Percentiles rank a stretch among this genome's conserved stretches.
phyloP scores from a whole-genome alignment of 805 yeast species.

The Starmerella geochares region DNA sequence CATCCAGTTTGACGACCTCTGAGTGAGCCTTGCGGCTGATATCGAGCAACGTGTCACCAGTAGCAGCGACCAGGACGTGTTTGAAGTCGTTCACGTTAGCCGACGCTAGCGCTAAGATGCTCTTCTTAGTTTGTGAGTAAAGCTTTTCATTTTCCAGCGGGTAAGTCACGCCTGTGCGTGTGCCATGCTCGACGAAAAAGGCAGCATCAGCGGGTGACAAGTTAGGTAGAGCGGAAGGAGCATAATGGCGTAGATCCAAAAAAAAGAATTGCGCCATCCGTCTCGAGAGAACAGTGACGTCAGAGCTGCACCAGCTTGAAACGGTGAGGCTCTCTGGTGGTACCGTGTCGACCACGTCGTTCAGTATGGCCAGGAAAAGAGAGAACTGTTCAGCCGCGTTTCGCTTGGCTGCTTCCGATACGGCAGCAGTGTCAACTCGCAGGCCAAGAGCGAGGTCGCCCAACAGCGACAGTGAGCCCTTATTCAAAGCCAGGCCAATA shows the following conservation, averaged over 20 bases:
- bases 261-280: slow-evolving; percentile 50
- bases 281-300: slow-evolving; percentile 34
- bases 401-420: background rate
- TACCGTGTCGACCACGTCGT: background rate
- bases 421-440: background rate
- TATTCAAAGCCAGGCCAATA: slow-evolving; percentile 6
- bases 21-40: slow-evolving; percentile 44
- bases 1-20: slow-evolving; percentile 40
- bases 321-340: background rate
- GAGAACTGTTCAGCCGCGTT: slow-evolving; percentile 18
- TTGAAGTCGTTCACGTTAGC: slow-evolving; percentile 30
- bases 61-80: slow-evolving; percentile 47
- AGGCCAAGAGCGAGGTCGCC: slow-evolving; percentile 11
- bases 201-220: slow-evolving; percentile 45
- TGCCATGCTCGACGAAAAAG: slow-evolving; percentile 45
- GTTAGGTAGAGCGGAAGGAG: slow-evolving; percentile 46
- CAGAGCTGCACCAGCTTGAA: slow-evolving; percentile 4
- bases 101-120: slow-evolving; percentile 35
- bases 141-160: slow-evolving; percentile 40
- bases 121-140: slow-evolving; percentile 36
- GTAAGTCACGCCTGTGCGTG: slow-evolving; percentile 12
- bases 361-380: slow-evolving; percentile 14
- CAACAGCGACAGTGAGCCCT: background rate
- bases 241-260: slow-evolving; percentile 36
- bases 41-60: slow-evolving; percentile 48